Conservation (phyloP, 495 filamentous ascomycete genomes). For the Astrothelium macrocarpum region DNA sequence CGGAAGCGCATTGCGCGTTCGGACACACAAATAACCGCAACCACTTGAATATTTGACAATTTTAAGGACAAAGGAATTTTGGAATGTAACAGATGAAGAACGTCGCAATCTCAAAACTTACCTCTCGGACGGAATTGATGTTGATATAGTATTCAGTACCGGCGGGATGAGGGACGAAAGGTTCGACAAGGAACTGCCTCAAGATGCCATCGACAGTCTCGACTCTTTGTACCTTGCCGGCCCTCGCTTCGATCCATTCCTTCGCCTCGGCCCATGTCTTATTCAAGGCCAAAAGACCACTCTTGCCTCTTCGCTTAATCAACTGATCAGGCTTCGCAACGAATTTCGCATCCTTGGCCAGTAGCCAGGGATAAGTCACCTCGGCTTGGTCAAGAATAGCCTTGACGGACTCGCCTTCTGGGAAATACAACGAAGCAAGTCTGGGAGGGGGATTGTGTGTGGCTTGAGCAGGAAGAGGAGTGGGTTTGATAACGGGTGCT, state of each 20-base stretch:
- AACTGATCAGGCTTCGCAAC: slow-evolving; percentile 99
- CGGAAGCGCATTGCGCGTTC: background rate
- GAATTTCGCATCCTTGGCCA: slow-evolving; percentile 72
- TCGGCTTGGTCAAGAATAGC: slow-evolving; percentile 93
- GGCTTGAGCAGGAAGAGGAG: slow-evolving; percentile 71
- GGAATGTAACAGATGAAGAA: background rate
- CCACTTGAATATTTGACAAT: background rate
- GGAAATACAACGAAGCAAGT: slow-evolving; percentile 88
- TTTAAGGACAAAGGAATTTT: background rate
- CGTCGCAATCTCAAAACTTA: slow-evolving; percentile 39
- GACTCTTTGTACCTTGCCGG: slow-evolving; percentile 83
- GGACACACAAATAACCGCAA: slow-evolving; percentile 1
- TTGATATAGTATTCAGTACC: slow-evolving; percentile 99
- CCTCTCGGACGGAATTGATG: slow-evolving; percentile 85
- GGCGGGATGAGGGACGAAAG: slow-evolving; percentile 87
- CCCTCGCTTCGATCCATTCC: slow-evolving; percentile 85
- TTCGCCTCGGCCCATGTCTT: slow-evolving; percentile 91
- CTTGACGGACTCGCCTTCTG: slow-evolving; percentile 70
- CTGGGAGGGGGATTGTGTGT: slow-evolving; percentile 89
- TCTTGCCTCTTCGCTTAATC: slow-evolving; percentile 99
- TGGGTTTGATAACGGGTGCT: slow-evolving; percentile 94
- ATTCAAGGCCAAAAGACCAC: slow-evolving; percentile 90
- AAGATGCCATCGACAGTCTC: slow-evolving; percentile 84
- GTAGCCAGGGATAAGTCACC: slow-evolving; percentile 88
- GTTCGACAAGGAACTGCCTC: slow-evolving; percentile 94